These are phyloP conservation scores for Apiotrichum sp. DNA, from an alignment of 1,284 basidiomycete species.

Conservation along the genomic window DNA sequence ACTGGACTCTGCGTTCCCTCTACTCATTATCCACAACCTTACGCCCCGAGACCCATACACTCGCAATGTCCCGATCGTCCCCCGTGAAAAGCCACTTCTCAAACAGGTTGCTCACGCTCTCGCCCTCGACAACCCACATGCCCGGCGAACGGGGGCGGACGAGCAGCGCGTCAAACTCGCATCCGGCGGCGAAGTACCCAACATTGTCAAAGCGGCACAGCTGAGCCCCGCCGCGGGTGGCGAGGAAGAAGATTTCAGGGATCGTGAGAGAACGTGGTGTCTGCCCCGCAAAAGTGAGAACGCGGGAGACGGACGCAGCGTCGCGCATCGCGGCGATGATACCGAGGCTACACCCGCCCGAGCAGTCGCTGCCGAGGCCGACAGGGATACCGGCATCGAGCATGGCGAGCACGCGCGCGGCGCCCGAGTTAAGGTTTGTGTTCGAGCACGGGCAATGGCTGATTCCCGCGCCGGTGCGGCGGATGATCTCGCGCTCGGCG, in stretches of 20 bases:
- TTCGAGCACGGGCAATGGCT: slow-evolving; percentile 93
- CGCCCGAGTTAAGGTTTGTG: slow-evolving; percentile 79
- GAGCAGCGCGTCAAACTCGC: slow-evolving; percentile 84
- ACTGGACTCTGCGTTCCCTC: background rate
- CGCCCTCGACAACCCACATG: slow-evolving; percentile 37
- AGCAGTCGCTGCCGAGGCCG: slow-evolving; percentile 83
- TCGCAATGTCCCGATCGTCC: slow-evolving; percentile 78
- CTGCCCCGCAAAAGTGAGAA: slow-evolving; percentile 49
- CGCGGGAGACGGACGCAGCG: slow-evolving; percentile 76
- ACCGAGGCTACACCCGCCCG: slow-evolving; percentile 79
- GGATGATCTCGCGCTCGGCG: slow-evolving; percentile 68
- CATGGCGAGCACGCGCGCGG: slow-evolving; percentile 63
- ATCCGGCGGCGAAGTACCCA: slow-evolving; percentile 75
- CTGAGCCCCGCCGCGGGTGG: slow-evolving; percentile 84
- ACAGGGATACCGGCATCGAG: slow-evolving; percentile 52
- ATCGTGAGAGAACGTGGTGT: slow-evolving; percentile 53
- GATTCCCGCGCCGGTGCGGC: slow-evolving; percentile 63
- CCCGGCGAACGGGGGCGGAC: slow-evolving; percentile 59
- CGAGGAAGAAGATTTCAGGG: slow-evolving; percentile 76
- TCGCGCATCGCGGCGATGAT: slow-evolving; percentile 77
- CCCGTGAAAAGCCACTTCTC: slow-evolving; percentile 56
- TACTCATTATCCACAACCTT: background rate
- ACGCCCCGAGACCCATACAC: slow-evolving; percentile 62
- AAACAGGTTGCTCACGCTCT: slow-evolving; percentile 28
- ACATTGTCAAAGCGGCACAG: slow-evolving; percentile 69